Conservation (phyloP, 1,284 basidiomycete species). For the Tetrapyrgos nigripes region DNA sequence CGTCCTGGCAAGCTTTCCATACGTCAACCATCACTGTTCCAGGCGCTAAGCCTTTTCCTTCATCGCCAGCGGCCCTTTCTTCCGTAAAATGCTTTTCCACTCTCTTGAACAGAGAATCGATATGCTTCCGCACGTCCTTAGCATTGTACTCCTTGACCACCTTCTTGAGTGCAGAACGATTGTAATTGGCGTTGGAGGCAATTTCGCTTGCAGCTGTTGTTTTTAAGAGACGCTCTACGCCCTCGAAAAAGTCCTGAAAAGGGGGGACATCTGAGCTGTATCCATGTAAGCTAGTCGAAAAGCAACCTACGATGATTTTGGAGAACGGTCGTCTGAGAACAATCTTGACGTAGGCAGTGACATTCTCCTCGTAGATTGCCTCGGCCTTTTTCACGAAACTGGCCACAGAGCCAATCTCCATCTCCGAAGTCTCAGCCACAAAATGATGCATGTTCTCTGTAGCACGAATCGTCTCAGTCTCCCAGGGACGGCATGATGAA, state of each 20-base stretch:
- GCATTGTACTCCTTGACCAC: slow-evolving; percentile 85
- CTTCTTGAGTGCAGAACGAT: slow-evolving; percentile 81
- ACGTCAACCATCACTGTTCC: slow-evolving; percentile 81
- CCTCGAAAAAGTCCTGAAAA: slow-evolving; percentile 91
- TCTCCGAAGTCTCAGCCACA: slow-evolving; percentile 77
- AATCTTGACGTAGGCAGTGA: slow-evolving; percentile 86
- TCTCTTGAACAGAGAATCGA: slow-evolving; percentile 89
- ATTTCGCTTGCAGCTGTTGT: slow-evolving; percentile 86
- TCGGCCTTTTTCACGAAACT: slow-evolving; percentile 80
- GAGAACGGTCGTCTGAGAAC: slow-evolving; percentile 88
- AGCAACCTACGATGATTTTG: slow-evolving; percentile 81
- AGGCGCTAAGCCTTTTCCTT: slow-evolving; percentile 60
- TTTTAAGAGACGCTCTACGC: slow-evolving; percentile 85
- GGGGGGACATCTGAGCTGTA: slow-evolving; percentile 7
- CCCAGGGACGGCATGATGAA: not conserved
- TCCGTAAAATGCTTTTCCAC: slow-evolving; percentile 97
- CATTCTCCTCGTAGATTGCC: slow-evolving; percentile 87
- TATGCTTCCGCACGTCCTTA: slow-evolving; percentile 88
- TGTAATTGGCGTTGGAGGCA: slow-evolving; percentile 79
- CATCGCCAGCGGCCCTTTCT: slow-evolving; percentile 63
- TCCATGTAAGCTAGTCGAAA: not conserved
- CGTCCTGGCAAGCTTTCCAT: slow-evolving; percentile 89
- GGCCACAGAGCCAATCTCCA: slow-evolving; percentile 73
- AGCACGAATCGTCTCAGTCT: slow-evolving; percentile 4
- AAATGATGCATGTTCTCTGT: slow-evolving; percentile 97